Base-by-base conservation (phyloP, 2,329 filamentous ascomycete species). In the Fusarium coffeatum region DNA sequence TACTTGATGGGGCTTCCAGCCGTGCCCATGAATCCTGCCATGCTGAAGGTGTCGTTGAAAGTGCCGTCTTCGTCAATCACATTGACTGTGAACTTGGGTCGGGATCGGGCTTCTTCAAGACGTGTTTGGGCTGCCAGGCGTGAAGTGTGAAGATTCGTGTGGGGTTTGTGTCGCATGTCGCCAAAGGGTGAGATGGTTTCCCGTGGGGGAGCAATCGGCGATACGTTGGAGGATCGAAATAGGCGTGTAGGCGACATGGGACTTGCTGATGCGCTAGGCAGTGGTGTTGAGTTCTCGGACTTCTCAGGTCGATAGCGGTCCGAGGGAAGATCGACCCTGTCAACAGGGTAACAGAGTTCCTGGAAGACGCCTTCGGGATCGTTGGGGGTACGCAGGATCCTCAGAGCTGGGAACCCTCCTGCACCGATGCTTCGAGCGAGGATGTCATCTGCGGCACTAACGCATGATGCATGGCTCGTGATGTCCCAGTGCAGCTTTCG, bases 321-420 rank as follows among this genome's bases (percentile, higher is more conserved):
- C 12, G 78, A 79, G 2, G 85, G 82, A 23, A 86, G 80, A 42
- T 88, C 84, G 22, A 87, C 81, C 30, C 83, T 83, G 30, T 86
- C 86, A 6, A 85, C 80, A 1, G 91, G 91, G 45, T 85, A 86
- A 77, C 92, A 94, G 2, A 93, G 83, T 2, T 83, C 80, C 78
- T 94, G 92, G 66, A 94, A 88, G 10, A 87, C 72, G 27, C 91
- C 92, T 8, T 92, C 87, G 2, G 90, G 86, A 69, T 94, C 92
- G 60, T 88, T 88, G 2, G 91, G 92, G 0, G 88, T 83, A 56
- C 92, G 87, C 20, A 94, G 79, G 3, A 76, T 81, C 12, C 81
- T 82, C 12, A 94, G 83, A 1, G 80, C 77, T 0, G 92, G 92
- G 73, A 94, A 92, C 0, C 88, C 88, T 7, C 81, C 81, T 2